These are phyloP conservation scores for Elongisporangium prolatum DNA, from an alignment of 352 stramenopile species.

Conservation along the genomic window DNA sequence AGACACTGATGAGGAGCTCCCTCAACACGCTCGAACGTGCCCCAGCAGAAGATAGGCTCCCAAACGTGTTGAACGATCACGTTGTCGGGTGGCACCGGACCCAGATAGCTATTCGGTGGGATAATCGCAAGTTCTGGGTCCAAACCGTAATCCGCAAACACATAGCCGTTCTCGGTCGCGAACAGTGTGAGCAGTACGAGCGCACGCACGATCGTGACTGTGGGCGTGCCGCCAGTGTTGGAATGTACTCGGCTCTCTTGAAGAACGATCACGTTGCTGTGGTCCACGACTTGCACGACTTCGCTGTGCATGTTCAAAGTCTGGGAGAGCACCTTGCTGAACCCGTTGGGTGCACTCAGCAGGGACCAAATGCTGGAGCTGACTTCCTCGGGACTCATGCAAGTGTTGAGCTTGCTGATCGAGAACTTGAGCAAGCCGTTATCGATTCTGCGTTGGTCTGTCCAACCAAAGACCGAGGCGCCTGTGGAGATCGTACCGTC, in stretches of 20 bases:
- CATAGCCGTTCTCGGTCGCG: neutral
- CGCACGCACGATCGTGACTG: constrained; percentile 19
- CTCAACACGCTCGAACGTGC: constrained; percentile 13
- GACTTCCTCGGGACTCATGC: constrained; percentile 8
- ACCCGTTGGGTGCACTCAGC: constrained; percentile 12
- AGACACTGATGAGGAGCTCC: constrained; percentile 2
- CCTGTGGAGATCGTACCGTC: no score
- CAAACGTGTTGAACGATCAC: constrained; percentile 10
- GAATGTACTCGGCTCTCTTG: constrained; percentile 18
- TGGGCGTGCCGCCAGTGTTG: constrained; percentile 29
- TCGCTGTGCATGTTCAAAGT: constrained; percentile 30
- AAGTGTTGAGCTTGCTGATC: constrained; percentile 6
- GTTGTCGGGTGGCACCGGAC: neutral
- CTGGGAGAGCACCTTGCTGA: constrained; percentile 20
- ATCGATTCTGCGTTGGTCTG: no score
- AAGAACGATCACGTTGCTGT: constrained; percentile 35
- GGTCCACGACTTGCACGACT: constrained; percentile 25
- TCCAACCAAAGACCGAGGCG: no score
- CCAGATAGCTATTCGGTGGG: no score
- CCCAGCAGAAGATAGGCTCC: constrained; percentile 19
- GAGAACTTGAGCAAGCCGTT: neutral
- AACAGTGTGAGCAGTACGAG: neutral
- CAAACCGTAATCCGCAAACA: constrained; percentile 23
- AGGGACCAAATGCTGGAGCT: constrained; percentile 16
- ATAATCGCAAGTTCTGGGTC: constrained; percentile 10